These are phyloP conservation scores for Tulasnella sp. DNA, from an alignment of 768 basidiomycete species.

Conservation along the genomic window DNA sequence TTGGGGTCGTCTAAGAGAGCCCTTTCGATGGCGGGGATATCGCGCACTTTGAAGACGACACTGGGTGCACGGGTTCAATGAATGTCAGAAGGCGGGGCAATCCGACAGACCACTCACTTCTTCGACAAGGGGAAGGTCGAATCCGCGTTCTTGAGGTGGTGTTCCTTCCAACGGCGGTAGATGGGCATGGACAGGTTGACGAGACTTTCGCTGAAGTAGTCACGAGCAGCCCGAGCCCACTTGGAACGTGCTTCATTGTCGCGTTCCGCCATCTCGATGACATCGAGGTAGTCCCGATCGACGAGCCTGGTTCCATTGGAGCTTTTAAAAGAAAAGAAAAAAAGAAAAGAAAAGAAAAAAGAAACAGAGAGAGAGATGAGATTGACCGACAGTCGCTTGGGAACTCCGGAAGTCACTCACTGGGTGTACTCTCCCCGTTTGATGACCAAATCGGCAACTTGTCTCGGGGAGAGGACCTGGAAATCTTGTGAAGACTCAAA, in stretches of 20 bases:
- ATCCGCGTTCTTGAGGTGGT: background rate
- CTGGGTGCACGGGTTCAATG: too few species aligned
- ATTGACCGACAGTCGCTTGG: too few species aligned
- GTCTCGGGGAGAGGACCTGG: background rate
- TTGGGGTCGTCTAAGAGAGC: too few species aligned
- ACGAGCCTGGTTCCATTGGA: background rate
- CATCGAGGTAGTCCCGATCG: background rate
- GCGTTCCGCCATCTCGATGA: background rate
- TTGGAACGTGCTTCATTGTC: background rate
- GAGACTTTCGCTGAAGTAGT: background rate
- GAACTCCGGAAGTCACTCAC: background rate
- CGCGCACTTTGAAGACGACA: too few species aligned
- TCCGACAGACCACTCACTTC: background rate
- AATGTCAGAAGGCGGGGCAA: background rate
- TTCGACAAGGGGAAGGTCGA: background rate
- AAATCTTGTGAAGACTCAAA: background rate
- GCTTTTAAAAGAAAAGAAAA: background rate
- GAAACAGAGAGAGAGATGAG: too few species aligned
- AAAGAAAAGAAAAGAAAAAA: too few species aligned
- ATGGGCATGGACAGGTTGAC: background rate
- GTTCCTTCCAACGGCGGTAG: background rate
- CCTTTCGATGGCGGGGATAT: too few species aligned
- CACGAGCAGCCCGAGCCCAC: background rate
- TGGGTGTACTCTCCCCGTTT: background rate
- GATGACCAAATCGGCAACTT: background rate